Conservation (phyloP, 140 eudicot species). For the Stevia rebaudiana region DNA sequence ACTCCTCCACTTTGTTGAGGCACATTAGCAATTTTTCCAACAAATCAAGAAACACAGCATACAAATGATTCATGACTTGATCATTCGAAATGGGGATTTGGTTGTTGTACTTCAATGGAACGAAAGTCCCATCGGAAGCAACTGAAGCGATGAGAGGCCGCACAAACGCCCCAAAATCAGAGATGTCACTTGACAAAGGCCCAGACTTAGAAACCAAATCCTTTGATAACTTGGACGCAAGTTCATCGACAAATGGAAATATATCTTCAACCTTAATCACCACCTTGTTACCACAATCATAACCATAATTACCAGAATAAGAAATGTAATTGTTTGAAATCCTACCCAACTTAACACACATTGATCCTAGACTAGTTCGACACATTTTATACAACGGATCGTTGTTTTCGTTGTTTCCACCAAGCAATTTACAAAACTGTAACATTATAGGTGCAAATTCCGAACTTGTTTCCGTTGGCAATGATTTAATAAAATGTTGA, state of each 20-base stretch:
- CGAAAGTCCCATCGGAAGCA: too few relatives aligned
- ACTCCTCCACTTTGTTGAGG: slow-evolving; percentile 45
- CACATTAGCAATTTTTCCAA: slow-evolving; percentile 45
- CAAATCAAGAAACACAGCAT: slow-evolving; percentile 25
- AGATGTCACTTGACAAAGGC: slow-evolving; percentile 37
- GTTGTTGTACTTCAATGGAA: slow-evolving; percentile 27
- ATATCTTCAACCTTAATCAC: slow-evolving; percentile 44
- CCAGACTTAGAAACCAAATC: slow-evolving; percentile 27
- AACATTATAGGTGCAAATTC: slow-evolving; percentile 46
- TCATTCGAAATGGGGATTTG: slow-evolving; percentile 20
- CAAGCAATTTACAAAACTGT: slow-evolving; percentile 72
- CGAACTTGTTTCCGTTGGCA: too few relatives aligned
- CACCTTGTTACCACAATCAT: not conserved
- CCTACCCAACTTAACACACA: slow-evolving; percentile 47
- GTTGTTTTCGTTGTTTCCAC: slow-evolving; percentile 21
- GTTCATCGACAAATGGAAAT: slow-evolving; percentile 47
- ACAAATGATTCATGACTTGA: slow-evolving; percentile 35
- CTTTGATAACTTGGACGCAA: slow-evolving; percentile 38
- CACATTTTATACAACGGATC: slow-evolving; percentile 56
- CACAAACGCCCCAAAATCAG: slow-evolving; percentile 54
- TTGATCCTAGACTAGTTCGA: slow-evolving; percentile 47
- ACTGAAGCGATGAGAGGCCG: slow-evolving; percentile 36
- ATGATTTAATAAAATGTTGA: slow-evolving; percentile 31
- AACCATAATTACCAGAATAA: too few relatives aligned
- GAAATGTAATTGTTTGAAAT: slow-evolving; percentile 8